Evolutionary conservation across 2,329 filamentous ascomycete species (phyloP).

Genomic region (Phialophora chinensis): DNA sequence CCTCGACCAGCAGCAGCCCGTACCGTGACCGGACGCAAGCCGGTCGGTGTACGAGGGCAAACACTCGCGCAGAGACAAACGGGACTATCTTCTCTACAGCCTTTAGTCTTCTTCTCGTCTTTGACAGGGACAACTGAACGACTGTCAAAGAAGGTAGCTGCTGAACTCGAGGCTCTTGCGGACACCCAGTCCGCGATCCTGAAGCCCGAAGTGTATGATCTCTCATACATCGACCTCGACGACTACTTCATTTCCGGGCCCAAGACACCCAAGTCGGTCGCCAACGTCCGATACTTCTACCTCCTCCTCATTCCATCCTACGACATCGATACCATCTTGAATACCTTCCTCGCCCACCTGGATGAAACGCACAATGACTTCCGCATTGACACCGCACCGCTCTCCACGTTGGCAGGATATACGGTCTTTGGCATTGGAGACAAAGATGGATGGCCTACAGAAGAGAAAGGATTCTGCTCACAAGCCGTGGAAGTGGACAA

Average conservation of each 20-base stretch:
- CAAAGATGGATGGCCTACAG: conserved; percentile 86
- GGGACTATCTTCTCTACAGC: conserved; percentile 55
- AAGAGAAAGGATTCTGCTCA: conserved; percentile 88
- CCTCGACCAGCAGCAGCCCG: conserved; percentile 27
- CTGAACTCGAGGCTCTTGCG: conserved; percentile 56
- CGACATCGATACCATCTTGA: conserved; percentile 91
- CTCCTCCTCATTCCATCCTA: conserved; percentile 86
- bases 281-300: conserved; percentile 68
- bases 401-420: conserved; percentile 79
- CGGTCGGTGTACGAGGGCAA: conserved; percentile 18
- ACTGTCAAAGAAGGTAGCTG: conserved; percentile 68
- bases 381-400: conserved; percentile 85
- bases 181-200: conserved; percentile 45
- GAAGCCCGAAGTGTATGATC: conserved; percentile 71
- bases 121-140: conserved; percentile 82
- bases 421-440: conserved; percentile 95
- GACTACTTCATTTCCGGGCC: conserved; percentile 86
- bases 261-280: conserved; percentile 7
- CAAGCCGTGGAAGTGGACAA: conserved; percentile 89
- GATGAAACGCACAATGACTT: conserved; percentile 96
- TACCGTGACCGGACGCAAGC: conserved; percentile 38
- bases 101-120: conserved; percentile 87
- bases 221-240: conserved; percentile 88
- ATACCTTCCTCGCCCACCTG: conserved; percentile 84
- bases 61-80: conserved; percentile 3